Evolutionary conservation across 1,139 yeast genomes (phyloP), one percentile per base, ranked within the genome.

Genomic region (Diutina scorzettiae): DNA sequence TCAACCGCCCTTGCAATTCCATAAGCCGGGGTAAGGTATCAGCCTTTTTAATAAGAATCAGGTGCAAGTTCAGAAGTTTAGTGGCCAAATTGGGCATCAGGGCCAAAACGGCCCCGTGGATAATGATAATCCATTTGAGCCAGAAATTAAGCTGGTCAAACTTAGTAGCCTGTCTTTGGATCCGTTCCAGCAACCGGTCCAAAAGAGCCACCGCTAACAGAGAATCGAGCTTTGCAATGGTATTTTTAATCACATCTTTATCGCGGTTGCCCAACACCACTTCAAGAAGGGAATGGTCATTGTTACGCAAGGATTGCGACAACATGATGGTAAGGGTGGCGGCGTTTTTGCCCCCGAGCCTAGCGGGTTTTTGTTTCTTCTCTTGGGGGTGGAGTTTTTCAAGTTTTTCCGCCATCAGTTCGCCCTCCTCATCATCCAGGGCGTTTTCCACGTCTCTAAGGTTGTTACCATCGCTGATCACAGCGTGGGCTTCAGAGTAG

Each of bases 101-200:
- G 23, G 82, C 73, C 43, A 81, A 63, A 14, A 71, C 65, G 2
- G 94, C 91, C 33, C 98, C 98, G 58, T 93, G 98, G 32, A 83
- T 77, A 40, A 91, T 80, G 53, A 93, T 68, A 42, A 87, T 80
- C 93, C 96, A 89, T 58, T 89, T 85, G 49, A 89, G 79, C 99
- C 99, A 91, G 41, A 77, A 71, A 49, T 82, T 81, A 48, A 91
- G 68, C 47, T 79, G 81, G 32, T 81, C 84, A 48, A 87, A 87
- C 50, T 86, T 74, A 16, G 62, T 57, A 12, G 69, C 56, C 52
- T 70, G 73, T 52, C 93, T 74, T 9, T 89, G 81, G 46, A 86
- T 76, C 57, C 85, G 75, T 56, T 87, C 96, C 1, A 96, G 87
- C 31, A 91, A 64, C 53, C 89, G 71, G 55, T 89, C 95, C 48